phyloP scores from a whole-genome alignment of 2,329 filamentous ascomycete species.

The Macrophomina phaseolina region DNA sequence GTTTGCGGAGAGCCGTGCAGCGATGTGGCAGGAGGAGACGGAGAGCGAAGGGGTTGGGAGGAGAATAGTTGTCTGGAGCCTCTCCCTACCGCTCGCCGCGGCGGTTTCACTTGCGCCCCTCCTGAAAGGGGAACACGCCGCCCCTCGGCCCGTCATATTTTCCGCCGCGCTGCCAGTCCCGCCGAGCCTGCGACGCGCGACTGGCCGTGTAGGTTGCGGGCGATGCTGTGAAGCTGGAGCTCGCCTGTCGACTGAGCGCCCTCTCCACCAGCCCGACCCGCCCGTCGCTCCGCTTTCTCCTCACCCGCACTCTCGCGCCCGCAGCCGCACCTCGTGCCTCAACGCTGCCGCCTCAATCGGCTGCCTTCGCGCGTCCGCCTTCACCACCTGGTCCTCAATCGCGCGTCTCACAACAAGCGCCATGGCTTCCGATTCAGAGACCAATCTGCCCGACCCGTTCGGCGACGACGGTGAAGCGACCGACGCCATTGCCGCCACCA shows the following conservation, averaged over 20 bases:
- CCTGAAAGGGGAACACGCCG: slow-evolving; percentile 22
- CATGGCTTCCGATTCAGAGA: slow-evolving; percentile 46
- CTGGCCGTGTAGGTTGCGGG: background rate
- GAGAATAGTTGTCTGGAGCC: slow-evolving; percentile 23
- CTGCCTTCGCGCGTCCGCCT: background rate
- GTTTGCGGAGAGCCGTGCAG: background rate
- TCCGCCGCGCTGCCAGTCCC: background rate
- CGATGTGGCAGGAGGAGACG: slow-evolving; percentile 16
- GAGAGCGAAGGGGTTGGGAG: slow-evolving; percentile 10
- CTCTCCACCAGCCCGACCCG: background rate
- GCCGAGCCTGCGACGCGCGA: slow-evolving; percentile 15
- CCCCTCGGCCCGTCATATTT: slow-evolving; percentile 6
- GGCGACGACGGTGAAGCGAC: slow-evolving; percentile 41
- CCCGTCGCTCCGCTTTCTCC: background rate
- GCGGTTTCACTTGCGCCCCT: slow-evolving; percentile 25
- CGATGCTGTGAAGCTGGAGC: slow-evolving; percentile 1
- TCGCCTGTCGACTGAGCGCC: background rate
- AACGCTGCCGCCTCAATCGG: background rate
- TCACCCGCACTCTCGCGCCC: background rate
- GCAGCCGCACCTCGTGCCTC: background rate
- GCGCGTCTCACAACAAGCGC: slow-evolving; percentile 27
- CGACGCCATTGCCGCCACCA: slow-evolving; percentile 37
- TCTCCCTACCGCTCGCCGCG: slow-evolving; percentile 24
- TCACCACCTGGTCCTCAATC: background rate
- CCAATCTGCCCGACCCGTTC: slow-evolving; percentile 35